Evolutionary conservation across 2,329 filamentous ascomycete species (phyloP), one percentile per base, ranked within the genome.

Genomic region (Botrytis porri): DNA sequence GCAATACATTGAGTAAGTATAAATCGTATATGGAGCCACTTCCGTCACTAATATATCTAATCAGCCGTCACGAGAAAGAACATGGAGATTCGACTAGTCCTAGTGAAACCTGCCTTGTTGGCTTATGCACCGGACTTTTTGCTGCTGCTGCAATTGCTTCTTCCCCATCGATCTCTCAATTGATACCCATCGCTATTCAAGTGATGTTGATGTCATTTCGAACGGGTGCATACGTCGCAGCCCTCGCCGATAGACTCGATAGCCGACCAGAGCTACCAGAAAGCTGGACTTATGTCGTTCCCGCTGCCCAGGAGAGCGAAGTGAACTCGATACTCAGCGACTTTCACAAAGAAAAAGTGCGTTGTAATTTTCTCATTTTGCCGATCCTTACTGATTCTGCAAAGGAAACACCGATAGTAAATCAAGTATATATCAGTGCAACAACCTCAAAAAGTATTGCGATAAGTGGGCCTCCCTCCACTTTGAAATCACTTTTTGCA

Each of bases 261-360:
- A 72, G 83, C 10, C 76, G 82, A 12, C 75, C 67, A 35, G 82
- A 82, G n/a, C 79, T 79, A 57, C 87, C 88, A 25, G 85, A 89
- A 75, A 87, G 87, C 78, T 93, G 91, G 91, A 91, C 90, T 12
- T 89, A 88, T 73, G 88, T 92, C 75, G 85, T 92, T 70, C 84
- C 89, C n/a, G 86, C 85, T 62, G 83, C 86, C 61, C 85, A 83
- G 61, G 86, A 89, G 75, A 80, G 84, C 51, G 83, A 86, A 32
- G 87, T 87, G 7, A 85, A 83, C 77, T 82, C 82, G 60, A 83
- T 85, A 22, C 83, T 92, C 16, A 82, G 81, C 61, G 83, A 85
- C n/a, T 92, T 92, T 82, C 87, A 92, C 81, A 80, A 83, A 73
- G 81, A 85, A 63, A 85, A 87, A 77, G 86, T 88, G 77, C 80